phyloP scores from a whole-genome alignment of 1,284 basidiomycete genomes.

The Trametes versicolor region DNA sequence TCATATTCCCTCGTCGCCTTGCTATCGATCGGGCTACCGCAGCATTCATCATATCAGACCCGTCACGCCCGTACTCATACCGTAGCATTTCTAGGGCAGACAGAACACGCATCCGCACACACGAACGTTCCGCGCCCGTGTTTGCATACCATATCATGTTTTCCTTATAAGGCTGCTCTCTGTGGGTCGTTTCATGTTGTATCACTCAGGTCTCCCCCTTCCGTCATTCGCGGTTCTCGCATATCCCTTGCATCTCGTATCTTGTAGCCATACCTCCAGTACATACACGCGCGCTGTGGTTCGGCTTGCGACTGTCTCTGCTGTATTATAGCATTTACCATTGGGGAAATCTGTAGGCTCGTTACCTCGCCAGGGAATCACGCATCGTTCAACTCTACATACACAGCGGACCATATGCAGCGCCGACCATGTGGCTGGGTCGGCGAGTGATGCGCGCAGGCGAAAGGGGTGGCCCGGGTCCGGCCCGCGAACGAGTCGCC shows the following conservation, averaged over 20 bases:
- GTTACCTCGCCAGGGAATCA: background rate
- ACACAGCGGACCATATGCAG: too few species aligned
- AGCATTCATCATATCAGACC: conserved; percentile 21
- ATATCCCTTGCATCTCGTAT: background rate
- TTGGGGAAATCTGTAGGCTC: background rate
- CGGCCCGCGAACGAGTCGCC: background rate
- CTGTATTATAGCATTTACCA: conserved; percentile 11
- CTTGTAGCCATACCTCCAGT: conserved; percentile 21
- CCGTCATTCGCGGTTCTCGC: background rate
- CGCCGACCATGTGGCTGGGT: too few species aligned
- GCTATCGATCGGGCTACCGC: conserved; percentile 13
- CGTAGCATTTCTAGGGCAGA: conserved; percentile 16
- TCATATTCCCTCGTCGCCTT: conserved; percentile 5
- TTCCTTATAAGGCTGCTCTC: conserved; percentile 6
- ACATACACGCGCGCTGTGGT: conserved; percentile 21
- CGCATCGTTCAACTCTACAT: too few species aligned
- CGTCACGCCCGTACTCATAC: conserved; percentile 17
- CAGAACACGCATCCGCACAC: conserved; percentile 19
- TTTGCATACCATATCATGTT: conserved; percentile 16
- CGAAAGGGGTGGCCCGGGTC: conserved; percentile 2
- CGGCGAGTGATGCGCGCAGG: background rate
- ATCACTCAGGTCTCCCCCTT: conserved; percentile 7
- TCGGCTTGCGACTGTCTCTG: conserved; percentile 3
- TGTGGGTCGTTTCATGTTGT: conserved; percentile 17
- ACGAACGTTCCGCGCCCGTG: conserved; percentile 17